Evolutionary conservation across 2,329 filamentous ascomycete species (phyloP).

Genomic region (Arthrobotrys musiformis): DNA sequence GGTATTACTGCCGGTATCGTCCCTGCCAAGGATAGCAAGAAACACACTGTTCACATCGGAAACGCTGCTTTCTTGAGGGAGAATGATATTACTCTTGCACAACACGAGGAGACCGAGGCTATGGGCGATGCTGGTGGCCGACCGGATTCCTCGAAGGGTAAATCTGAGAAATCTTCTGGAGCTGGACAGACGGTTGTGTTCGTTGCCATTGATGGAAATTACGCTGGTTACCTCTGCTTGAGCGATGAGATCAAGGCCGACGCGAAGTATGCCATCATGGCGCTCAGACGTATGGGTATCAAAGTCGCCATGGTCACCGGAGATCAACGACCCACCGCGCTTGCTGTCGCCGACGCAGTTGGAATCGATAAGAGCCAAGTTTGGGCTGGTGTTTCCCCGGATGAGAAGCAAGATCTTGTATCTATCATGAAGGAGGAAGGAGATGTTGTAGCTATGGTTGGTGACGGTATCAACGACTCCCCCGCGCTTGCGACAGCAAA

Average conservation of each 20-base stretch:
- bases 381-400: conserved; percentile 86
- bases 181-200: conserved; percentile 88
- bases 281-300: conserved; percentile 85
- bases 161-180: conserved; percentile 61
- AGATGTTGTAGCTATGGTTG: conserved; percentile 91
- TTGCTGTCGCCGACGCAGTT: conserved; percentile 82
- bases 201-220: conserved; percentile 83
- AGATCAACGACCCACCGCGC: conserved; percentile 84
- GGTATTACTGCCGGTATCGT: conserved; percentile 86
- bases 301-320: conserved; percentile 92
- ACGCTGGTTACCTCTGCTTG: conserved; percentile 83
- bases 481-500: conserved; percentile 92
- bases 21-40: conserved; percentile 75
- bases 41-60: conserved; percentile 84
- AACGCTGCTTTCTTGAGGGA: conserved; percentile 81
- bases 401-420: conserved; percentile 89
- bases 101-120: conserved; percentile 71
- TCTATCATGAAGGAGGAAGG: conserved; percentile 78
- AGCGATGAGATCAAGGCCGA: conserved; percentile 92
- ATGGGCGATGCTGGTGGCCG: conserved; percentile 63
- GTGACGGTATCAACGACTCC: conserved; percentile 98
- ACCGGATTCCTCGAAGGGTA: conserved; percentile 62
- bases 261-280: conserved; percentile 80
- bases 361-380: conserved; percentile 81
- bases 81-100: conserved; percentile 74